Conservation (phyloP, 2,329 filamentous ascomycete species). For the Aquanectria penicillioides region DNA sequence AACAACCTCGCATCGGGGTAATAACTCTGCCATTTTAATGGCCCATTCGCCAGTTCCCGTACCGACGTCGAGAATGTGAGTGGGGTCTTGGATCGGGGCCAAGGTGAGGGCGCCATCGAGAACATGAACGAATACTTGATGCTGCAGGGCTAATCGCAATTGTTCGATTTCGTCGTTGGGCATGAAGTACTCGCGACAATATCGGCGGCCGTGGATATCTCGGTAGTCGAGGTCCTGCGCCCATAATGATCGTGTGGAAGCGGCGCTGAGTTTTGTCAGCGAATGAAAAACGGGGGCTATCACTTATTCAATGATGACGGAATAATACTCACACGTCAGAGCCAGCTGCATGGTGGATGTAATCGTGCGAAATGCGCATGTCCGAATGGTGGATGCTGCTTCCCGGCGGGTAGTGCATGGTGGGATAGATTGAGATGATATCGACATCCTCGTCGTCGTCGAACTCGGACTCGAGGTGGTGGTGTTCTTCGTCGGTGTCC, state of each 20-base stretch:
- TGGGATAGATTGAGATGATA: constrained; percentile 55
- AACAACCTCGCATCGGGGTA: constrained; percentile 64
- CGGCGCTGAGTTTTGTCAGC: constrained; percentile 44
- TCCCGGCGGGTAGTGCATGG: constrained; percentile 53
- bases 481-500: constrained; percentile 46
- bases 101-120: constrained; percentile 57
- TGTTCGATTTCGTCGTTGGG: constrained; percentile 74
- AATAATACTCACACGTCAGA: constrained; percentile 53
- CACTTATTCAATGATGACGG: not conserved
- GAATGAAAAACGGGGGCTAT: too few relatives aligned
- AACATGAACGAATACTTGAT: constrained; percentile 69
- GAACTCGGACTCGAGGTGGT: constrained; percentile 35
- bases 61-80: constrained; percentile 64
- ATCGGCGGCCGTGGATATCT: constrained; percentile 70
- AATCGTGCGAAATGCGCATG: constrained; percentile 47
- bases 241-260: constrained; percentile 60
- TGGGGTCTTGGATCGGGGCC: constrained; percentile 52
- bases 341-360: constrained; percentile 26
- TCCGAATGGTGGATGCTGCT: constrained; percentile 50
- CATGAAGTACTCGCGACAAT: constrained; percentile 71
- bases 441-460: constrained; percentile 49
- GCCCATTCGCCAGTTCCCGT: constrained; percentile 66
- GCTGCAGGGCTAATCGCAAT: constrained; percentile 68
- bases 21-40: constrained; percentile 63
- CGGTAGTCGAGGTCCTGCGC: constrained; percentile 64